These are phyloP conservation scores for Turritis glabra DNA, from an alignment of 345 rosid genomes.

Conservation along the genomic window DNA sequence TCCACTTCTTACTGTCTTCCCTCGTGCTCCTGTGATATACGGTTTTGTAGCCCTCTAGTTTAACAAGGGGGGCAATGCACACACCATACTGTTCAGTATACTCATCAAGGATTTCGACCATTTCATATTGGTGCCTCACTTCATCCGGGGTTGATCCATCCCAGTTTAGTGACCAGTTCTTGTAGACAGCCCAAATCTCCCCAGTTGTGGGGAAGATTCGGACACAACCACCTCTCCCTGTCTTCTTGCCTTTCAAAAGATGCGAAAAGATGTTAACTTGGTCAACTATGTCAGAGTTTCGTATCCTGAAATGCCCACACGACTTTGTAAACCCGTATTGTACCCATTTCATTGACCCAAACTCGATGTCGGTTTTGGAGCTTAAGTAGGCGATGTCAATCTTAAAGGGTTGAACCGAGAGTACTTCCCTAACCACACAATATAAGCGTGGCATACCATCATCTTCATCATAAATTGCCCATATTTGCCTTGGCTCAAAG, in stretches of 20 bases:
- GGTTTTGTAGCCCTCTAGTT: conserved; percentile 82
- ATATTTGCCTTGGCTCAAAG: conserved; percentile 90
- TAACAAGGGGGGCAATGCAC: conserved; percentile 71
- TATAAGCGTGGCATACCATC: conserved; percentile 98
- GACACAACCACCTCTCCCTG: conserved; percentile 97
- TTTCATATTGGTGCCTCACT: conserved; percentile 88
- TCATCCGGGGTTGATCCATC: conserved; percentile 74
- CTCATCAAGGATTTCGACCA: conserved; percentile 94
- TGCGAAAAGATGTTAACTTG: conserved; percentile 97
- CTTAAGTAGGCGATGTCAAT: conserved; percentile 82
- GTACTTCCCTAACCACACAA: conserved; percentile 76
- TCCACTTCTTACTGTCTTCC: conserved; percentile 73
- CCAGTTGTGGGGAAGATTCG: conserved; percentile 90
- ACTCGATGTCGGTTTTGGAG: conserved; percentile 91
- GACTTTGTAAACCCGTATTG: conserved; percentile 90
- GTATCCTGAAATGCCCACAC: conserved; percentile 95
- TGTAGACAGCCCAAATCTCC: conserved; percentile 94
- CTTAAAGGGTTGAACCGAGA: conserved; percentile 83
- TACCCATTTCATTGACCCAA: conserved; percentile 83
- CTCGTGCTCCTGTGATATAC: conserved; percentile 66
- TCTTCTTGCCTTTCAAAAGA: conserved; percentile 75
- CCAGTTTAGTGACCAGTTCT: conserved; percentile 91
- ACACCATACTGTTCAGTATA: conserved; percentile 93
- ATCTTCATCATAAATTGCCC: conserved; percentile 97
- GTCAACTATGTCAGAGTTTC: conserved; percentile 72